phyloP scores from a whole-genome alignment of 768 basidiomycete species.

The Amanita pallidorosea region DNA sequence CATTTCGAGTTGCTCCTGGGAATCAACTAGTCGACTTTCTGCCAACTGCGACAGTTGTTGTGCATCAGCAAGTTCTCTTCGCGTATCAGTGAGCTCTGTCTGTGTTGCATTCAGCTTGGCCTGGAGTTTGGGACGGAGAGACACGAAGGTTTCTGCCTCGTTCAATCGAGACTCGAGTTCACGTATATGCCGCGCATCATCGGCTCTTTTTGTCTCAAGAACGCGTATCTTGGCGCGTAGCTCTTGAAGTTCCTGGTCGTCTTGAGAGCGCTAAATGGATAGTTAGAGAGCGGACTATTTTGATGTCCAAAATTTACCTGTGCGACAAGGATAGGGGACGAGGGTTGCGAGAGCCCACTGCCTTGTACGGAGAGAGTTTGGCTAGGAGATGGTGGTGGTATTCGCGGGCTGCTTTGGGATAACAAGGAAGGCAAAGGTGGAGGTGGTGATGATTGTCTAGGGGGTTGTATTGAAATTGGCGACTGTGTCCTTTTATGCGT shows the following conservation, averaged over 20 bases:
- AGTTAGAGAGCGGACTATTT: neutral
- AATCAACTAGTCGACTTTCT: slow-evolving; percentile 62
- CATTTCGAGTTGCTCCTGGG: slow-evolving; percentile 91
- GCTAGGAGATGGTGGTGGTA: slow-evolving; percentile 3
- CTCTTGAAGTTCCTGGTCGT: slow-evolving; percentile 67
- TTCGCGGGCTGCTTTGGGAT: slow-evolving; percentile 3
- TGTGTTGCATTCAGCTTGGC: slow-evolving; percentile 77
- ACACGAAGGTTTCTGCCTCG: slow-evolving; percentile 77
- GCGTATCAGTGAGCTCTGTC: slow-evolving; percentile 64
- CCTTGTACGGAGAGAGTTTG: neutral
- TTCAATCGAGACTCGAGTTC: slow-evolving; percentile 76
- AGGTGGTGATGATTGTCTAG: slow-evolving; percentile 19
- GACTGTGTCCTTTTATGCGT: slow-evolving; percentile 23
- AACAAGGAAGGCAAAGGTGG: slow-evolving; percentile 14
- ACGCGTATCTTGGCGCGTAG: slow-evolving; percentile 75
- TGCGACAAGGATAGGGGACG: neutral
- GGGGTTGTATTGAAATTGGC: slow-evolving; percentile 25
- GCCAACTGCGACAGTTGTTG: slow-evolving; percentile 64
- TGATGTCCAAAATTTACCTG: neutral
- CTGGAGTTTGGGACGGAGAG: slow-evolving; percentile 83
- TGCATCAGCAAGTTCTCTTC: slow-evolving; percentile 68
- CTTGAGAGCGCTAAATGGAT: slow-evolving; percentile 17
- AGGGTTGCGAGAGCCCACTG: neutral
- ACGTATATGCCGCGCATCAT: slow-evolving; percentile 76
- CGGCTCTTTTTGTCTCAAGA: slow-evolving; percentile 76